These are phyloP conservation scores for Suhomyces taliae DNA, from an alignment of 1,139 yeast species.

Conservation along the genomic window DNA sequence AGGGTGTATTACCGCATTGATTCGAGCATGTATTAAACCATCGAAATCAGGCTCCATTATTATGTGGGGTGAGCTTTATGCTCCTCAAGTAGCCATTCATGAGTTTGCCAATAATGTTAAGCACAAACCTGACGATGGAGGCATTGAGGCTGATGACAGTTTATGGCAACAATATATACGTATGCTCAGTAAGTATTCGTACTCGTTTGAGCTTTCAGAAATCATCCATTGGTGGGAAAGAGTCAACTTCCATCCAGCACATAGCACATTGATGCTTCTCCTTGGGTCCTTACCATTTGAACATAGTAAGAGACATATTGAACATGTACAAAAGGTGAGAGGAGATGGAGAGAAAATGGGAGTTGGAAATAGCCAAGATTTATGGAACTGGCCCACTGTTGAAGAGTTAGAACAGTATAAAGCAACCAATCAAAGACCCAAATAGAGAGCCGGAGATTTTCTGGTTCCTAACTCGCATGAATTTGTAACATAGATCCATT, in stretches of 20 bases:
- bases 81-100: conserved; percentile 60
- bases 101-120: conserved; percentile 49
- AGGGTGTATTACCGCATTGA: conserved; percentile 42
- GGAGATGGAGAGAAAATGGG: conserved; percentile 11
- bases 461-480: neutral
- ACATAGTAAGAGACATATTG: conserved; percentile 39
- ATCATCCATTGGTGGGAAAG: conserved; percentile 61
- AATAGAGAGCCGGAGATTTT: neutral
- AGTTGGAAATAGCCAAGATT: neutral
- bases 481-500: no score
- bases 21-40: conserved; percentile 35
- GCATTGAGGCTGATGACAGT: conserved; percentile 44
- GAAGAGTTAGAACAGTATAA: conserved; percentile 10
- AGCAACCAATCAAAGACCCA: neutral
- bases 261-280: conserved; percentile 35
- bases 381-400: conserved; percentile 18
- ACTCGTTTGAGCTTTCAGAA: conserved; percentile 49
- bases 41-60: conserved; percentile 18
- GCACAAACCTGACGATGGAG: conserved; percentile 19
- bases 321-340: conserved; percentile 34
- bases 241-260: conserved; percentile 47
- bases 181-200: conserved; percentile 48
- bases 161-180: conserved; percentile 55
- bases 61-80: conserved; percentile 51
- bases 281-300: conserved; percentile 42